These are phyloP conservation scores for Taphrina wiesneri DNA, from an alignment of 1,139 yeast species.

Conservation along the genomic window DNA sequence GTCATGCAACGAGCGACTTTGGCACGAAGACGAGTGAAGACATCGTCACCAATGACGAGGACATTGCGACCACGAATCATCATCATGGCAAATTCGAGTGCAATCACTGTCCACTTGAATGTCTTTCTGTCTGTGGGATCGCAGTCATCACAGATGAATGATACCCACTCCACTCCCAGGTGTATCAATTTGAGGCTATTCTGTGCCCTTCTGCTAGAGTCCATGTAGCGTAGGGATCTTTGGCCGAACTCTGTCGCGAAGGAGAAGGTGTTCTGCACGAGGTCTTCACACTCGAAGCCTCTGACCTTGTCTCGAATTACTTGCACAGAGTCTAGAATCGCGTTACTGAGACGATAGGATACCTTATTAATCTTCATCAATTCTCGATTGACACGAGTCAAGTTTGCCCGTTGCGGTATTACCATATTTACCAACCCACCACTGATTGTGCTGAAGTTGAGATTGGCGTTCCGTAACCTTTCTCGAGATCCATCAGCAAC, in stretches of 20 bases:
- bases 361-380: slow-evolving; percentile 65
- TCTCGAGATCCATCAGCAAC: slow-evolving; percentile 65
- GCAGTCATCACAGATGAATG: slow-evolving; percentile 91
- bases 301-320: slow-evolving; percentile 54
- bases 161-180: slow-evolving; percentile 84
- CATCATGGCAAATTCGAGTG: slow-evolving; percentile 94
- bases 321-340: slow-evolving; percentile 65
- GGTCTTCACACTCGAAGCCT: slow-evolving; percentile 67
- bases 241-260: slow-evolving; percentile 85
- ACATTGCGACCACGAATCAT: slow-evolving; percentile 90
- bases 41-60: slow-evolving; percentile 73
- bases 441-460: slow-evolving; percentile 53
- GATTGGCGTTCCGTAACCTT: slow-evolving; percentile 51
- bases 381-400: slow-evolving; percentile 73
- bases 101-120: slow-evolving; percentile 93
- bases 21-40: slow-evolving; percentile 67
- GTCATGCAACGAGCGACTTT: slow-evolving; percentile 97
- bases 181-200: slow-evolving; percentile 73
- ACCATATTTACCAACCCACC: slow-evolving; percentile 56
- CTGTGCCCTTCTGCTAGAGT: slow-evolving; percentile 64
- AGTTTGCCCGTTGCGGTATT: slow-evolving; percentile 67
- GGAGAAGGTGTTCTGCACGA: slow-evolving; percentile 71
- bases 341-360: slow-evolving; percentile 68
- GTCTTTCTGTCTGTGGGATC: slow-evolving; percentile 87
- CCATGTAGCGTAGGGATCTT: slow-evolving; percentile 50